Percentiles rank a stretch among this genome's conserved stretches.
These are phyloP conservation scores for Fusarium illudens DNA, from an alignment of 2,329 filamentous ascomycete species.

Conservation along the genomic window DNA sequence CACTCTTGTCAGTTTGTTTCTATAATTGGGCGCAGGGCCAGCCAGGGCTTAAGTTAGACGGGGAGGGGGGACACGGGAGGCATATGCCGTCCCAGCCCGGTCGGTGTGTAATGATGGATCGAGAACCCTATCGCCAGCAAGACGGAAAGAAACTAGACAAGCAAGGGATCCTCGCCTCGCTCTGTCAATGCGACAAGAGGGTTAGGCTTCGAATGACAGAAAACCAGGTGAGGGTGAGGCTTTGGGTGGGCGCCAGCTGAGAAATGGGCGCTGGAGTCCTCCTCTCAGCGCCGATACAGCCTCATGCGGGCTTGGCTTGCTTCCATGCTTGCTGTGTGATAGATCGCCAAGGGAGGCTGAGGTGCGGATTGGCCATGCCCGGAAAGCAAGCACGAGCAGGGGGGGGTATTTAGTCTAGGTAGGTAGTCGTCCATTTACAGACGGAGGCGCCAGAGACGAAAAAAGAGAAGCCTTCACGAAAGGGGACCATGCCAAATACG, in stretches of 20 bases:
- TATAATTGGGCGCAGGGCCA: conserved; percentile 36
- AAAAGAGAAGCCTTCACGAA: neutral
- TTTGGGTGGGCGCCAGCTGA: neutral
- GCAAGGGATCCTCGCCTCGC: conserved; percentile 12
- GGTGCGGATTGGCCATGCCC: conserved; percentile 3
- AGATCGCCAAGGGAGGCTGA: conserved; percentile 23
- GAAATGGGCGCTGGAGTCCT: neutral
- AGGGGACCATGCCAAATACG: conserved; percentile 29
- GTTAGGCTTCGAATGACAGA: neutral
- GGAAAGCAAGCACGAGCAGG: conserved; percentile 19
- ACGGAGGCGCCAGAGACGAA: conserved; percentile 2
- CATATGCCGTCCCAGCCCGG: neutral
- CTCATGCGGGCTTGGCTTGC: neutral
- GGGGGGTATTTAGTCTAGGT: neutral
- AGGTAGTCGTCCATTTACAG: neutral
- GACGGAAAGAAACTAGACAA: neutral
- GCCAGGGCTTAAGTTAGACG: neutral
- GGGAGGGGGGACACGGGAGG: no score
- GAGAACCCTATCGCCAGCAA: neutral
- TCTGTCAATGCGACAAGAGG: neutral
- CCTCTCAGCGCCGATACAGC: neutral
- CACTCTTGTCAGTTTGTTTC: conserved; percentile 22
- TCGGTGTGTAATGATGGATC: neutral
- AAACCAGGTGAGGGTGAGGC: neutral
- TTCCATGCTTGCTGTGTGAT: conserved; percentile 3